Evolutionary conservation across 73 alveolate genomes (phyloP).

Genomic region (Paramecium primaurelia): DNA sequence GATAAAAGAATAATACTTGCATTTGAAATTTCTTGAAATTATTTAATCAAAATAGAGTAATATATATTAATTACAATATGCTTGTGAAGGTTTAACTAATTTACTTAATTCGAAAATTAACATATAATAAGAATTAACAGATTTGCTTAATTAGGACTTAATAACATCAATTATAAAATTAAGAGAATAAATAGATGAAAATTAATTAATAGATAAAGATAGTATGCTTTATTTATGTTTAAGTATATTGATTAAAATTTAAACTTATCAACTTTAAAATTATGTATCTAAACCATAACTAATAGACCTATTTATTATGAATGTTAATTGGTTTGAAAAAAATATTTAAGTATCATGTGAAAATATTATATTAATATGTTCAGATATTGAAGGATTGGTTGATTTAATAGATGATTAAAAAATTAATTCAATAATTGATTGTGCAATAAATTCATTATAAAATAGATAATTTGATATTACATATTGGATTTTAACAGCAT

Average conservation of each 20-base stretch:
- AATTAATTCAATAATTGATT: background rate
- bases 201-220: background rate
- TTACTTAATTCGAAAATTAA: background rate
- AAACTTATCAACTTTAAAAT: background rate
- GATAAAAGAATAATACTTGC: background rate
- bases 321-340: background rate
- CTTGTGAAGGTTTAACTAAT: background rate
- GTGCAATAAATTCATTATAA: background rate
- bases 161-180: background rate
- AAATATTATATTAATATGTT: background rate
- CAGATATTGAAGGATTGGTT: background rate
- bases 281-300: background rate
- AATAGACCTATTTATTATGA: background rate
- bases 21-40: background rate
- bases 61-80: background rate
- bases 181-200: background rate
- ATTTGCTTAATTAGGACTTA: background rate
- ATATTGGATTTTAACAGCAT: background rate
- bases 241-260: background rate
- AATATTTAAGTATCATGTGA: background rate
- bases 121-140: background rate
- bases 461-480: background rate
- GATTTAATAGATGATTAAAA: background rate
- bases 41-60: background rate
- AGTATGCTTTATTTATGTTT: background rate